Conservation (phyloP, 176 grass and related monocot genomes). For the Eleusine coracana region DNA sequence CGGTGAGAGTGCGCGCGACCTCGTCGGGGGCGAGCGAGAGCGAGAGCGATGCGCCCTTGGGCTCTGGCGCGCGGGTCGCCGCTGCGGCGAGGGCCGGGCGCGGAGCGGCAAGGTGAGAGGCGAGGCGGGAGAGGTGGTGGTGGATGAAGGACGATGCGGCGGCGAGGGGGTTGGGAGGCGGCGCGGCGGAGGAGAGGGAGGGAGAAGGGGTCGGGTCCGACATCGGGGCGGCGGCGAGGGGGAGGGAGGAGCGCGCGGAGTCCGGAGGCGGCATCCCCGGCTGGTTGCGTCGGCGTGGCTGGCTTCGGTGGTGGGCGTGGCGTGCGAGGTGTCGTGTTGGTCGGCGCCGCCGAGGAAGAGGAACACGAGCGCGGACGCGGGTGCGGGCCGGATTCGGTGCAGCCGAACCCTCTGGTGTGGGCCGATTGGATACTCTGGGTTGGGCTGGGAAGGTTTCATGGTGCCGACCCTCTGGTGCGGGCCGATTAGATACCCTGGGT, state of each 20-base stretch:
- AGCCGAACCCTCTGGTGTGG: not conserved
- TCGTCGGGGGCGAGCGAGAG: conserved; percentile 66
- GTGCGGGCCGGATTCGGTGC: conserved; percentile 12
- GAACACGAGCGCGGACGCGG: not conserved
- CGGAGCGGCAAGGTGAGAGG: conserved; percentile 48
- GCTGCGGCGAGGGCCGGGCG: conserved; percentile 38
- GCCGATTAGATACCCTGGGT: not conserved
- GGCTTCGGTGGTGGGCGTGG: conserved; percentile 14
- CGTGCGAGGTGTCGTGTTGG: not conserved
- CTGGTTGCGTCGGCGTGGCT: conserved; percentile 17
- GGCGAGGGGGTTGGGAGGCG: conserved; percentile 45
- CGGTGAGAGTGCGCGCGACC: conserved; percentile 70
- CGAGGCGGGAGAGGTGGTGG: conserved; percentile 51
- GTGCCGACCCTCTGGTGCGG: not conserved
- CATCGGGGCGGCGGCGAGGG: conserved; percentile 67
- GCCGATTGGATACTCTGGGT: not conserved
- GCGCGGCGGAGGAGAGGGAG: not conserved
- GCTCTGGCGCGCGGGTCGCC: not conserved
- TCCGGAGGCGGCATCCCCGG: conserved; percentile 37
- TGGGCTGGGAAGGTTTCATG: not conserved
- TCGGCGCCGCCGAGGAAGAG: conserved; percentile 26
- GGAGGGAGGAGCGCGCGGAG: conserved; percentile 51
- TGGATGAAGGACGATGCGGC: conserved; percentile 69
- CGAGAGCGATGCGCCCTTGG: conserved; percentile 49
- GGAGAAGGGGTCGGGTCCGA: conserved; percentile 22